Evolutionary conservation across 1,284 basidiomycete genomes (phyloP), one percentile per base, ranked within the genome.

Genomic region (Leccinum pallidistipes): DNA sequence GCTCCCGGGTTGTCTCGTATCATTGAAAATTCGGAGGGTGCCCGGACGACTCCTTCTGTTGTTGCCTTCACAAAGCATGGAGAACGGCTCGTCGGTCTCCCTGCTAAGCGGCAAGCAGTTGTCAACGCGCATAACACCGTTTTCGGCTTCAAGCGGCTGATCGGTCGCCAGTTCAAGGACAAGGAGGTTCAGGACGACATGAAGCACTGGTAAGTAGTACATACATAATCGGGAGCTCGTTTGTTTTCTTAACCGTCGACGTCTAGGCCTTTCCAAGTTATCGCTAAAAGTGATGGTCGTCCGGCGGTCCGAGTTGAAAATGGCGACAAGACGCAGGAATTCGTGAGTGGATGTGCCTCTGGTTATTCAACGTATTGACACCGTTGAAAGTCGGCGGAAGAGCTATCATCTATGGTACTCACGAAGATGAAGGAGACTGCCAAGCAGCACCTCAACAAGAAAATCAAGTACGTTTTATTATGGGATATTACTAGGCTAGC

Each of bases 41-140:
- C 93, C 65, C 89, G 97, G 72, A 98, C 97, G 67, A 99, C 97
- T 32, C 97, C 97, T 9, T 99, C 97, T 57, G 94, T 98, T 62
- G 95, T 99, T 67, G 97, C 97, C 49, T 99, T 99, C 85, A 95
- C 96, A 67, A 98, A 98, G 79, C 87, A 95, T 71, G 91, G 91
- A 63, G 94, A 96, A 76, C 92, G 94, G 67, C 84, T 97, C 50
- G 92, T 98, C 66, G 97, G 97, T 79, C 86, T 97, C 57, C 97
- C 97, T 38, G 97, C 97, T 45, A 96, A 98, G 80, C 94, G 96
- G 61, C 97, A 98, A 79, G 95, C 95, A 6, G 94, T 98, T 57
- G 95, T 98, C 76, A 99, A 98, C 85, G 85, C 94, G n/a, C 78
- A 88, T 63, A 95, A 96, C 82, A 97, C 94, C 57, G 89, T 95